Evolutionary conservation across 108 stramenopile species (phyloP).

Genomic region (Discostella stelligeroides): DNA sequence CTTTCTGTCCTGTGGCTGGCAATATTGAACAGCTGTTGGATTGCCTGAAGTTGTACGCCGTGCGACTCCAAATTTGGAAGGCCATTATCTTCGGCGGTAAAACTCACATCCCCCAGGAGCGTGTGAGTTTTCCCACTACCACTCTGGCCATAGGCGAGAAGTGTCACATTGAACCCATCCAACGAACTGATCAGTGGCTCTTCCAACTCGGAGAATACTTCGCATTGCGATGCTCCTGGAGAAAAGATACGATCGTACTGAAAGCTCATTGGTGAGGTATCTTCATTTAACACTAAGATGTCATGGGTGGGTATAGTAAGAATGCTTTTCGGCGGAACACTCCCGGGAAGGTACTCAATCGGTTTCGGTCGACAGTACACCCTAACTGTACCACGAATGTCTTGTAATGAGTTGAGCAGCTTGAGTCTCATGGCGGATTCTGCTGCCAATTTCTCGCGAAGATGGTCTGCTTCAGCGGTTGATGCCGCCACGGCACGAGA

Average conservation of each 20-base stretch:
- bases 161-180: constrained; percentile 95
- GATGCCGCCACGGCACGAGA: constrained; percentile 44
- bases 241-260: constrained; percentile 92
- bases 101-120: constrained; percentile 70
- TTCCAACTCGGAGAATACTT: constrained; percentile 91
- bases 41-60: constrained; percentile 70
- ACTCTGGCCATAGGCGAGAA: constrained; percentile 95
- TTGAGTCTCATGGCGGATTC: constrained; percentile 76
- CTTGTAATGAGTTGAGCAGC: constrained; percentile 76
- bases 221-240: constrained; percentile 63
- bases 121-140: constrained; percentile 94
- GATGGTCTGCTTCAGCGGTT: constrained; percentile 53
- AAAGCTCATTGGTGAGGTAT: constrained; percentile 69
- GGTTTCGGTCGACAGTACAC: constrained; percentile 79
- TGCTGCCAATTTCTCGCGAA: constrained; percentile 72
- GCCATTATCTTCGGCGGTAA: constrained; percentile 32
- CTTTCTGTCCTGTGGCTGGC: constrained; percentile 66
- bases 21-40: constrained; percentile 71
- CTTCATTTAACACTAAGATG: constrained; percentile 63
- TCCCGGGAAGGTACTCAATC: neutral
- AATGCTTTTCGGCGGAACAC: constrained; percentile 15
- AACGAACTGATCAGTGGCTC: constrained; percentile 87
- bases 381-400: constrained; percentile 76
- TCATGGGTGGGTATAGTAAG: constrained; percentile 72
- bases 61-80: constrained; percentile 36